phyloP scores from a whole-genome alignment of 768 basidiomycete genomes.

The Lenzites betulinus region DNA sequence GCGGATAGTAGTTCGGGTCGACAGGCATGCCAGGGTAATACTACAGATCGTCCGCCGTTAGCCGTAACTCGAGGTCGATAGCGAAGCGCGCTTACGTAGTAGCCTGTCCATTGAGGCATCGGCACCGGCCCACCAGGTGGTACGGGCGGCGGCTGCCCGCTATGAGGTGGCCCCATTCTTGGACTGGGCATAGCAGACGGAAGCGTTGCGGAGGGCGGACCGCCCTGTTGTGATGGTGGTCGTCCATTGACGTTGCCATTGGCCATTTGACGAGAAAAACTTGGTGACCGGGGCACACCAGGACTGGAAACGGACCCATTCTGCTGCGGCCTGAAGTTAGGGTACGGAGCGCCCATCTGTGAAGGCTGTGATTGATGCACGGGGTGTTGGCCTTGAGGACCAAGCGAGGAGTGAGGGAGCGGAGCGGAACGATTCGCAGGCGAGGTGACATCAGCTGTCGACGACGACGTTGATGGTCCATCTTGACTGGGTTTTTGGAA shows the following conservation, averaged over 20 bases:
- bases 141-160: conserved; percentile 53
- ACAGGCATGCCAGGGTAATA: conserved; percentile 47
- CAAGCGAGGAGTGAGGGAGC: conserved; percentile 48
- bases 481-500: conserved; percentile 51
- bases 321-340: conserved; percentile 46
- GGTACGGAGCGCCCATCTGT: conserved; percentile 46
- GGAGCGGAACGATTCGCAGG: conserved; percentile 56
- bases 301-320: conserved; percentile 26
- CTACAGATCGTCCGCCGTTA: conserved; percentile 22
- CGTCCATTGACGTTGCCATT: conserved; percentile 60
- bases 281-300: conserved; percentile 61
- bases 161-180: conserved; percentile 60
- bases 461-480: conserved; percentile 26
- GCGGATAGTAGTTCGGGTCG: conserved; percentile 45
- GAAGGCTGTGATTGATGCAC: conserved; percentile 32
- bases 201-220: conserved; percentile 32
- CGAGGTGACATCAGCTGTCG: conserved; percentile 53
- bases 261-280: conserved; percentile 59
- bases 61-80: no score
- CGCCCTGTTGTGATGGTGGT: conserved; percentile 21
- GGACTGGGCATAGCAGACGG: conserved; percentile 66
- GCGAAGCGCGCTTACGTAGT: conserved; percentile 53
- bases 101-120: conserved; percentile 43
- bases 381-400: conserved; percentile 32
- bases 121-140: conserved; percentile 43